Conservation (phyloP, 2,329 filamentous ascomycete species). For the Microcyclospora tardicrescens region DNA sequence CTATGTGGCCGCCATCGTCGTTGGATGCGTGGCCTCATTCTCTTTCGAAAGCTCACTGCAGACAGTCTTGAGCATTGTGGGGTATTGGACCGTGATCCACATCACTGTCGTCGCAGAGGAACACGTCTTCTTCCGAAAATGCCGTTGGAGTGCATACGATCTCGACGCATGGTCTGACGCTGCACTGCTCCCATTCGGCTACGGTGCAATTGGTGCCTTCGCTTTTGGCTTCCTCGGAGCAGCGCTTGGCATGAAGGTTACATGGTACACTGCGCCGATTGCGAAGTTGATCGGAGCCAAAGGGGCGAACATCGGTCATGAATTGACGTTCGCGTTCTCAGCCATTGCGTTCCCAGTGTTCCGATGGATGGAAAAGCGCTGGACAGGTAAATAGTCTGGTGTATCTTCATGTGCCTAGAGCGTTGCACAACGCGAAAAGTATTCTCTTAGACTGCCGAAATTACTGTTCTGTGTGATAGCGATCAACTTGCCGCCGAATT, state of each 20-base stretch:
- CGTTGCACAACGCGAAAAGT: too few species aligned
- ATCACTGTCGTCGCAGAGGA: constrained; percentile 6
- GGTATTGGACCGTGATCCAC: constrained; percentile 7
- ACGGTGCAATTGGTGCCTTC: constrained; percentile 4
- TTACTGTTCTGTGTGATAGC: too few species aligned
- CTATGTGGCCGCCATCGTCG: constrained; percentile 4
- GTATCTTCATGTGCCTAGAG: too few species aligned
- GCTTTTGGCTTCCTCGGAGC: constrained; percentile 6
- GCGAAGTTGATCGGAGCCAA: constrained; percentile 4
- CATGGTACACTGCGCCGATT: constrained; percentile 6
- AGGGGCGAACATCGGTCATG: constrained; percentile 6
- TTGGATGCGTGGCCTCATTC: constrained; percentile 6
- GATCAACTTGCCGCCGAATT: too few species aligned
- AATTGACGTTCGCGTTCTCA: constrained; percentile 6
- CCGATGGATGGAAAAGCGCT: constrained; percentile 5
- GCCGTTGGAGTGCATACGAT: constrained; percentile 4
- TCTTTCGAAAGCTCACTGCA: constrained; percentile 5
- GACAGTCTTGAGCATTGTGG: constrained; percentile 5
- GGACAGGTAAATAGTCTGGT: neutral
- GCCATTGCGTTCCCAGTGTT: constrained; percentile 4
- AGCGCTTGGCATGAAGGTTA: constrained; percentile 6
- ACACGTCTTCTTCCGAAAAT: constrained; percentile 6
- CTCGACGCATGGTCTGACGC: constrained; percentile 4
- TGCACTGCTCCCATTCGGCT: constrained; percentile 5
- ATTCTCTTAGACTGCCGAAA: too few species aligned